Percentiles rank a stretch among this genome's conserved stretches.
These are phyloP conservation scores for Amphibolis antarctica DNA, from an alignment of 106 monocot genomes.

Conservation along the genomic window DNA sequence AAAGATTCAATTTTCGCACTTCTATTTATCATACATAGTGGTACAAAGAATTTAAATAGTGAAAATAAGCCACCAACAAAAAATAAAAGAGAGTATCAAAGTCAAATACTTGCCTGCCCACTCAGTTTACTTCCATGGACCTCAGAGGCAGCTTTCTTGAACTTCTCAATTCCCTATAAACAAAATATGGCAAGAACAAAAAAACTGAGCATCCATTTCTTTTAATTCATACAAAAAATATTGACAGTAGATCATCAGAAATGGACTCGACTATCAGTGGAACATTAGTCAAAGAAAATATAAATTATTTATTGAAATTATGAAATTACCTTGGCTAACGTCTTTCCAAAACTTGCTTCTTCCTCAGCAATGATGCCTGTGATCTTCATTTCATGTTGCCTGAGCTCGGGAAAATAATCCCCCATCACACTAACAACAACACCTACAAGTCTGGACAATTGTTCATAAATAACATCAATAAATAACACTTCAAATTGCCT, in stretches of 20 bases:
- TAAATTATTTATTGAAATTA: not conserved
- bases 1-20: too few relatives aligned
- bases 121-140: conserved; percentile 62
- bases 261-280: too few relatives aligned
- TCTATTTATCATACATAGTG: too few relatives aligned
- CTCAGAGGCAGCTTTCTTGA: conserved; percentile 73
- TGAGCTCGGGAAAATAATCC: conserved; percentile 79
- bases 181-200: not conserved
- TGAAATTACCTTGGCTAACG: conserved; percentile 54
- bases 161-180: conserved; percentile 80
- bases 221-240: not conserved
- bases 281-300: too few relatives aligned
- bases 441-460: conserved; percentile 61
- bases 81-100: not conserved
- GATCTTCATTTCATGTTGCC: conserved; percentile 59
- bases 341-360: conserved; percentile 86
- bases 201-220: not conserved
- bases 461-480: not conserved
- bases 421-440: conserved; percentile 67
- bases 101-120: conserved; percentile 47
- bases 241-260: too few relatives aligned
- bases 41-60: too few relatives aligned
- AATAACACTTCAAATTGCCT: not conserved
- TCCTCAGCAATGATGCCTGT: conserved; percentile 75
- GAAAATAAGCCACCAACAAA: too few relatives aligned